Evolutionary conservation across 345 rosid genomes (phyloP), one percentile per base, ranked within the genome.

Genomic region (Murraya paniculata): DNA sequence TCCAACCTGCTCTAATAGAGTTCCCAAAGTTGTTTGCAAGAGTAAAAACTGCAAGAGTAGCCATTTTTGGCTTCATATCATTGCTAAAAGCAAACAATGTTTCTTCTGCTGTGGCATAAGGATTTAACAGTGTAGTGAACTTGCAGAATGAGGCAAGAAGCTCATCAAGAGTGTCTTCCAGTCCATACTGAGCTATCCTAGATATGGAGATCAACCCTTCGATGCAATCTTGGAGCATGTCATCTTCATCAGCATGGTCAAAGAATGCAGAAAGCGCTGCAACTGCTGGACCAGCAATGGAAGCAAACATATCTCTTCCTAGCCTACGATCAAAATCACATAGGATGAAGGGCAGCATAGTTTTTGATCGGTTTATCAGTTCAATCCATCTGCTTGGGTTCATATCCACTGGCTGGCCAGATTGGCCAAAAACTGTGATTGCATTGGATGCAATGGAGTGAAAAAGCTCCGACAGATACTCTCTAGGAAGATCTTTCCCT

Each of bases 261-360:
- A 93, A 92, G 78, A 93, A 92, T 0, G 99, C 97, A 1, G 91
- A 90, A 73, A 95, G 87, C 30, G 99, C 88, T 35, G 99, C 96
- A 71, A 93, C 87, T 2, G 93, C 80, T 33, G 98, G 98, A 64
- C 99, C 99, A 1, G 98, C 93, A 22, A 93, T 86, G 70, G 87
- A 81, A 27, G 96, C 97, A 80, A 95, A 95, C 98, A 95, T 92
- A 70, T 93, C 98, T 55, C 98, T 85, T 27, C 97, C 99, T 28
- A 95, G 64, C 28, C 94, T 45, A 11, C 87, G 85, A 73, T 95
- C 94, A 62, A 87, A 95, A 70, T 91, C 89, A 68, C 92, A 88
- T 3, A 76, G 71, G 27, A 87, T 73, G 35, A 77, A 89, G 0
- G 97, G 89, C 69, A 85, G 87, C 74, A 81, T 61, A 0, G 74